A percentile compares a stretch with the other conserved stretches of the same genome.
phyloP scores from a whole-genome alignment of 2,329 filamentous ascomycete species.

The Aspergillus piperis region DNA sequence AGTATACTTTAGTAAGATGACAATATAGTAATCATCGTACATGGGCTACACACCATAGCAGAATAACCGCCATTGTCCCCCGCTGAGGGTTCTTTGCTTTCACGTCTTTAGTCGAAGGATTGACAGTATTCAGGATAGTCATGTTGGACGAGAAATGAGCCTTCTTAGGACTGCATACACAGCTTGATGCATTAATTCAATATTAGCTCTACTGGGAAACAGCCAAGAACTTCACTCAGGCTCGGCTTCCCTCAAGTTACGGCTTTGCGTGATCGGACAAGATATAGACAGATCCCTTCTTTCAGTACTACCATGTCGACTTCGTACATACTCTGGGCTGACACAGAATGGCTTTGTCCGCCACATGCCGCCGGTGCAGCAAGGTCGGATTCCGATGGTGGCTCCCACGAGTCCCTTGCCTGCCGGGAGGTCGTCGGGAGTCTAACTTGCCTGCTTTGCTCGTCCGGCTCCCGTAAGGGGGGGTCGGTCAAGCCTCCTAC shows the following conservation, averaged over 20 bases:
- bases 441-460: too few relatives aligned
- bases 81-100: too few relatives aligned
- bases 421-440: not conserved
- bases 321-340: not conserved
- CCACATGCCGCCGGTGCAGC: not conserved
- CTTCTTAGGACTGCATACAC: too few relatives aligned
- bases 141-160: too few relatives aligned
- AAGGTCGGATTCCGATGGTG: not conserved
- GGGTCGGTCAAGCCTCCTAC: too few relatives aligned
- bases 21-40: too few relatives aligned
- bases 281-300: not conserved
- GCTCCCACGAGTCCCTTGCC: not conserved
- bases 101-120: too few relatives aligned
- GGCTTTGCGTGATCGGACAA: not conserved
- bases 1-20: too few relatives aligned
- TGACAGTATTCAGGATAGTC: too few relatives aligned
- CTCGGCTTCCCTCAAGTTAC: not conserved
- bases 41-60: too few relatives aligned
- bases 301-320: not conserved
- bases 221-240: not conserved
- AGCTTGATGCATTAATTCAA: too few relatives aligned
- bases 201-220: not conserved
- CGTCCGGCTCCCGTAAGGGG: not conserved
- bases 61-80: too few relatives aligned
- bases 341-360: not conserved